Percentiles rank a stretch among this genome's conserved stretches.
Evolutionary conservation across 352 stramenopile genomes (phyloP).

Genomic region (Pythium phragmitis): DNA sequence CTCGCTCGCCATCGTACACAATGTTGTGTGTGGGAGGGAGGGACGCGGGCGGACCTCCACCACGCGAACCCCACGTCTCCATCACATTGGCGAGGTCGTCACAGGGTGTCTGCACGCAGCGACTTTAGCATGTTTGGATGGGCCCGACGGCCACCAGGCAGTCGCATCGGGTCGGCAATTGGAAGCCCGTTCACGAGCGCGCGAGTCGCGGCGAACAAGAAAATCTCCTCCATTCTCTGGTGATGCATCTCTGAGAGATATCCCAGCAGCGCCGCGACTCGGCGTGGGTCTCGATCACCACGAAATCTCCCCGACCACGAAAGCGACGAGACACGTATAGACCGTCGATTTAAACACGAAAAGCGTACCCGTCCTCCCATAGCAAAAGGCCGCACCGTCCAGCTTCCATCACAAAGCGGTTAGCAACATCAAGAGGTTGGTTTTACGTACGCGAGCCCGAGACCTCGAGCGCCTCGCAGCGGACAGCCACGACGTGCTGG

Average conservation of each 20-base stretch:
- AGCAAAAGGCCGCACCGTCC: constrained; percentile 9
- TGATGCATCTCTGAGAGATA: too few relatives aligned
- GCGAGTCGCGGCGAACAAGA: constrained; percentile 4
- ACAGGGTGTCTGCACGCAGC: constrained; percentile 87
- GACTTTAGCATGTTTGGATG: constrained; percentile 89
- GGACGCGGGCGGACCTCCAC: not conserved
- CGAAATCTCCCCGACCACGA: not conserved
- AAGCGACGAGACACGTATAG: not conserved
- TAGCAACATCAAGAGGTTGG: not conserved
- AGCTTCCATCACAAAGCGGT: constrained; percentile 16
- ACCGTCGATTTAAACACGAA: constrained; percentile 4
- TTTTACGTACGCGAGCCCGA: constrained; percentile 93
- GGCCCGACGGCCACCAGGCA: constrained; percentile 10
- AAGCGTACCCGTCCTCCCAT: constrained; percentile 22
- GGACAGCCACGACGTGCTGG: constrained; percentile 98
- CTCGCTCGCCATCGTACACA: constrained; percentile 19
- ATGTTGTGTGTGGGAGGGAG: not conserved
- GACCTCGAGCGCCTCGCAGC: constrained; percentile 98
- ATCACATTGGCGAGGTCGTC: constrained; percentile 27
- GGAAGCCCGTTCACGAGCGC: constrained; percentile 1
- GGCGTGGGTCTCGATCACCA: not conserved
- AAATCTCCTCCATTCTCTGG: too few relatives aligned
- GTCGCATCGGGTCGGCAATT: not conserved
- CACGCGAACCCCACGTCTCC: not conserved
- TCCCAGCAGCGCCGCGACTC: not conserved